Conservation (phyloP, 306 rosid species). For the Crataegus laevigata region DNA sequence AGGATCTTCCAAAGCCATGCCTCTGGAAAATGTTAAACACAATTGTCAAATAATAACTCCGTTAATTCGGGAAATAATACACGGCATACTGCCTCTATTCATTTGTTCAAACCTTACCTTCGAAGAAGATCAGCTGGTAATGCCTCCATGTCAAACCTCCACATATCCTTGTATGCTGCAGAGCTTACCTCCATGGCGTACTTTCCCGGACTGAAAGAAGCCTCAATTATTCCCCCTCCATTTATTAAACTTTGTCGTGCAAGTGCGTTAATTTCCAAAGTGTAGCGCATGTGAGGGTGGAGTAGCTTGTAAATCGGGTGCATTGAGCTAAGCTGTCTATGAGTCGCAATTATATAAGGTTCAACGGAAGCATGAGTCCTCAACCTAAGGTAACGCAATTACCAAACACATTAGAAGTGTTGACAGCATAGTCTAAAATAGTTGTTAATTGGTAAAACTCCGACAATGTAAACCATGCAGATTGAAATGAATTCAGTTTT, state of each 20-base stretch:
- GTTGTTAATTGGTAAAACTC: not conserved
- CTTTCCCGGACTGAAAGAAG: slow-evolving; percentile 82
- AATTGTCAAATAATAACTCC: not conserved
- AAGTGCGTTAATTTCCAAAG: slow-evolving; percentile 79
- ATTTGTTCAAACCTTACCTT: slow-evolving; percentile 36
- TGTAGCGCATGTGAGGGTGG: slow-evolving; percentile 95
- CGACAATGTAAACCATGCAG: not conserved
- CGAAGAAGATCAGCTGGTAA: slow-evolving; percentile 88
- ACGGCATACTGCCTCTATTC: not conserved
- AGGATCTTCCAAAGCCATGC: slow-evolving; percentile 89
- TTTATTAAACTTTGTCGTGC: slow-evolving; percentile 84
- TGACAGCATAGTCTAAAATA: not conserved
- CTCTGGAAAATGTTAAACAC: slow-evolving; percentile 42
- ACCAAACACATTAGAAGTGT: slow-evolving; percentile 1
- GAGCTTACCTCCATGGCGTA: slow-evolving; percentile 84
- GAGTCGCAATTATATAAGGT: slow-evolving; percentile 84
- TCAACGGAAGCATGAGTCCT: slow-evolving; percentile 97
- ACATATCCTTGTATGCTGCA: slow-evolving; percentile 67
- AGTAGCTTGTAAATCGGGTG: slow-evolving; percentile 88
- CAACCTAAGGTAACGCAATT: slow-evolving; percentile 57
- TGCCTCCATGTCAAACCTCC: slow-evolving; percentile 93
- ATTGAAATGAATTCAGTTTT: slow-evolving; percentile 4
- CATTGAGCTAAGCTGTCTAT: slow-evolving; percentile 85
- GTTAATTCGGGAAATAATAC: not conserved
- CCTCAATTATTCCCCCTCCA: slow-evolving; percentile 92